These are phyloP conservation scores for Sonneratia caseolaris DNA, from an alignment of 345 rosid species.

Conservation along the genomic window DNA sequence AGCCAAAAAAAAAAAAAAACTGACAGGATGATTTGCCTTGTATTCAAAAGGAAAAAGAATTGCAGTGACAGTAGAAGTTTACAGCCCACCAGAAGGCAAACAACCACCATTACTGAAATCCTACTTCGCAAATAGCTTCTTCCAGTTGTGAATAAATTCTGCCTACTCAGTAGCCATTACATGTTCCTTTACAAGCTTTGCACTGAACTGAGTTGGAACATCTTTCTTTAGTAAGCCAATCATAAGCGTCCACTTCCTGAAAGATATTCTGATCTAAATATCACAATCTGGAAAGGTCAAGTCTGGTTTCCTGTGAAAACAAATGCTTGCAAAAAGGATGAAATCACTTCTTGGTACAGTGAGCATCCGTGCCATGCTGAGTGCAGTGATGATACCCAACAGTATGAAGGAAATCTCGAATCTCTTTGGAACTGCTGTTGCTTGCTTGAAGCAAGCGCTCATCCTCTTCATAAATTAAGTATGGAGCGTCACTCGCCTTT, in stretches of 20 bases:
- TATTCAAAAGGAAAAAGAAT: background rate
- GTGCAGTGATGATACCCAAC: constrained; percentile 65
- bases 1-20: too few relatives aligned
- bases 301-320: background rate
- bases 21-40: background rate
- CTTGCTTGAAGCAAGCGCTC: constrained; percentile 81
- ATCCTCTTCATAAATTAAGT: constrained; percentile 86
- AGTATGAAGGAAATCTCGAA: constrained; percentile 50
- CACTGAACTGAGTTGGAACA: background rate
- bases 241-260: background rate
- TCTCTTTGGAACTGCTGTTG: constrained; percentile 74
- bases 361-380: constrained; percentile 79
- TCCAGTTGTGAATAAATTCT: background rate
- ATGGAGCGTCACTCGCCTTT: constrained; percentile 71
- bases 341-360: constrained; percentile 32
- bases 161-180: background rate
- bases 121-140: background rate
- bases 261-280: background rate
- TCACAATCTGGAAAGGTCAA: background rate
- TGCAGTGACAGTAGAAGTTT: background rate
- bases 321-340: background rate
- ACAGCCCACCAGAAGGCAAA: background rate
- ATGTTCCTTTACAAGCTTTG: background rate
- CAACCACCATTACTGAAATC: background rate
- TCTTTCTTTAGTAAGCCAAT: background rate